A percentile compares a stretch with the other conserved stretches of the same genome.
phyloP scores from a whole-genome alignment of 257 asterid species.

The Linaria vulgaris region DNA sequence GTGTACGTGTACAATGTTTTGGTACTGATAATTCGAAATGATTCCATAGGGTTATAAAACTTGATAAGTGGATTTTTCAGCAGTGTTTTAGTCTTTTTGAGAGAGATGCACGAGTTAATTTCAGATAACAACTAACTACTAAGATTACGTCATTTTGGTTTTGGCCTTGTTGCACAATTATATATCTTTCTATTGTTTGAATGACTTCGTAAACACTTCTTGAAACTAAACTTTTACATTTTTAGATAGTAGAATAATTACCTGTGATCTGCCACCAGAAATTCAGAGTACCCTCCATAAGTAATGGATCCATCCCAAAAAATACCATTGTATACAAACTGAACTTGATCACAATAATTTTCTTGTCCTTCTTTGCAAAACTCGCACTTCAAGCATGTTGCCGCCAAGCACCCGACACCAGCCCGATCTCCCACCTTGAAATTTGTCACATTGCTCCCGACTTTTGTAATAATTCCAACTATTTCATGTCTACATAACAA shows the following conservation, averaged over 20 bases:
- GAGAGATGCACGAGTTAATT: too few relatives aligned
- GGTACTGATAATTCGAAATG: too few relatives aligned
- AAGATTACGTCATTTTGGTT: too few relatives aligned
- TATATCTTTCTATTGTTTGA: too few relatives aligned
- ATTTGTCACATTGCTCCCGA: slow-evolving; percentile 66
- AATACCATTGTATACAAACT: slow-evolving; percentile 70
- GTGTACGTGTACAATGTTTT: too few relatives aligned
- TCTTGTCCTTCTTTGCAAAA: slow-evolving; percentile 60
- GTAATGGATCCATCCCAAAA: slow-evolving; percentile 93
- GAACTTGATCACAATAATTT: slow-evolving; percentile 74
- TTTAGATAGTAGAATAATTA: background rate
- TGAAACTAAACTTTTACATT: too few relatives aligned
- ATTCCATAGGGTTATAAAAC: too few relatives aligned
- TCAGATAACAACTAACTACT: too few relatives aligned
- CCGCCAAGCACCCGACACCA: slow-evolving; percentile 89
- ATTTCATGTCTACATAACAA: slow-evolving; percentile 84
- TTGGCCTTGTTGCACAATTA: too few relatives aligned
- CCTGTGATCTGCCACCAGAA: slow-evolving; percentile 68
- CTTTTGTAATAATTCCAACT: slow-evolving; percentile 63
- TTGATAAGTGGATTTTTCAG: too few relatives aligned
- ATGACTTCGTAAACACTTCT: too few relatives aligned
- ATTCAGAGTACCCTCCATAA: slow-evolving; percentile 86
- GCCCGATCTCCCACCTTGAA: slow-evolving; percentile 74
- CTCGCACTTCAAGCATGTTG: slow-evolving; percentile 74
- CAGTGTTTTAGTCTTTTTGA: too few relatives aligned